Percentiles rank a stretch among this genome's conserved stretches.
These are phyloP conservation scores for Fraxinus latifolia DNA, from an alignment of 305 asterid genomes.

Conservation along the genomic window DNA sequence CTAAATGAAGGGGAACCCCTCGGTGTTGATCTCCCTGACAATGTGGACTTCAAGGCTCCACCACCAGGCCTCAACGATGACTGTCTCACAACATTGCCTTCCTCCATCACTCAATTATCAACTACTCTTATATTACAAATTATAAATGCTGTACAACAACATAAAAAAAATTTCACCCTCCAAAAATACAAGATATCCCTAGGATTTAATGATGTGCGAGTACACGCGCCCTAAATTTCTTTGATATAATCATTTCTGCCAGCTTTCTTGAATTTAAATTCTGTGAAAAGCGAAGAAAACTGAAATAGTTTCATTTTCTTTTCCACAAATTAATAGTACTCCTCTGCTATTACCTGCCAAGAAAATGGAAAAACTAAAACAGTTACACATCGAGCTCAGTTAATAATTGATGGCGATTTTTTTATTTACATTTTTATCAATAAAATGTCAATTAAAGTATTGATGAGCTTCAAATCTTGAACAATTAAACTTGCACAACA, in stretches of 20 bases:
- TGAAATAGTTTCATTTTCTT: background rate
- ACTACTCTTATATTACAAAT: slow-evolving; percentile 21
- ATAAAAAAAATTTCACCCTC: slow-evolving; percentile 8
- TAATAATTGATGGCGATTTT: background rate
- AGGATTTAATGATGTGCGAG: slow-evolving; percentile 5
- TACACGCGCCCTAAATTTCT: slow-evolving; percentile 9
- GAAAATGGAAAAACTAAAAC: background rate
- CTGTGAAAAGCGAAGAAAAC: slow-evolving; percentile 1
- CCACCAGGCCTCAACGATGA: slow-evolving; percentile 66
- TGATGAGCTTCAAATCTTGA: slow-evolving; percentile 22
- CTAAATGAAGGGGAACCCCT: slow-evolving; percentile 83
- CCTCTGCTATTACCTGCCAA: background rate
- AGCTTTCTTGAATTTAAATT: slow-evolving; percentile 16
- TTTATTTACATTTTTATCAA: background rate
- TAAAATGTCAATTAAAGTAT: slow-evolving; percentile 9
- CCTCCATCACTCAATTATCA: slow-evolving; percentile 57
- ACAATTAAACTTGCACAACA: background rate
- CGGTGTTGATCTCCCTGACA: slow-evolving; percentile 72
- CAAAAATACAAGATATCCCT: background rate
- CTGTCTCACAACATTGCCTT: slow-evolving; percentile 47
- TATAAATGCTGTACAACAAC: slow-evolving; percentile 27
- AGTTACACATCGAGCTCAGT: background rate
- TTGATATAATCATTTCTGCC: slow-evolving; percentile 7
- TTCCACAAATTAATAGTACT: background rate
- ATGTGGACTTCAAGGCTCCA: slow-evolving; percentile 54